phyloP scores from a whole-genome alignment of 1,284 basidiomycete genomes.

The Meira miltonrushii region DNA sequence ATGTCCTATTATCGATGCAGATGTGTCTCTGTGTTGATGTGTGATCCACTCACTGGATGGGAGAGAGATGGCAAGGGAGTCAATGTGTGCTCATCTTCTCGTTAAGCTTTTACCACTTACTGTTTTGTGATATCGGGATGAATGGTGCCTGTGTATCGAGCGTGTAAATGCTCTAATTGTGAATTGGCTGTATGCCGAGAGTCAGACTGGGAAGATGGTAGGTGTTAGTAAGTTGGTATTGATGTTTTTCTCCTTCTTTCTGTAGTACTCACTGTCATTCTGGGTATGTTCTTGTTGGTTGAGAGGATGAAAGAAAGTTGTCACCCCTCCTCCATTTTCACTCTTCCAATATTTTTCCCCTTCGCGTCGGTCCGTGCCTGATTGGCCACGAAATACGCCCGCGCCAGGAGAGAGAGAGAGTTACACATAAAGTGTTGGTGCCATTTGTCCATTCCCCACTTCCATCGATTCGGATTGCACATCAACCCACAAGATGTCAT shows the following conservation, averaged over 20 bases:
- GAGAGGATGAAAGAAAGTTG: no score
- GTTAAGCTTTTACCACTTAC: slow-evolving; percentile 26
- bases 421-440: no score
- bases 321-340: no score
- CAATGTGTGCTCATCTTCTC: slow-evolving; percentile 7
- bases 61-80: neutral
- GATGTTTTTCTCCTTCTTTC: no score
- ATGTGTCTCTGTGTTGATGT: slow-evolving; percentile 91
- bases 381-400: neutral
- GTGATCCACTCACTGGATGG: slow-evolving; percentile 86
- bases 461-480: neutral
- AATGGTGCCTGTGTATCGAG: slow-evolving; percentile 83
- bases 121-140: slow-evolving; percentile 48
- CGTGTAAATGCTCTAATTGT: slow-evolving; percentile 63
- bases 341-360: no score
- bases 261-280: no score
- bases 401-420: neutral
- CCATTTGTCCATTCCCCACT: no score
- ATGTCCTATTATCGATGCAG: slow-evolving; percentile 86
- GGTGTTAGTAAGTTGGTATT: no score
- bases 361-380: no score
- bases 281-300: no score
- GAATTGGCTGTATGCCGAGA: slow-evolving; percentile 13
- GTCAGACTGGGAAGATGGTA: no score
- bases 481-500: no score